Evolutionary conservation across 805 yeast genomes (phyloP).

Genomic region (Candida takata): DNA sequence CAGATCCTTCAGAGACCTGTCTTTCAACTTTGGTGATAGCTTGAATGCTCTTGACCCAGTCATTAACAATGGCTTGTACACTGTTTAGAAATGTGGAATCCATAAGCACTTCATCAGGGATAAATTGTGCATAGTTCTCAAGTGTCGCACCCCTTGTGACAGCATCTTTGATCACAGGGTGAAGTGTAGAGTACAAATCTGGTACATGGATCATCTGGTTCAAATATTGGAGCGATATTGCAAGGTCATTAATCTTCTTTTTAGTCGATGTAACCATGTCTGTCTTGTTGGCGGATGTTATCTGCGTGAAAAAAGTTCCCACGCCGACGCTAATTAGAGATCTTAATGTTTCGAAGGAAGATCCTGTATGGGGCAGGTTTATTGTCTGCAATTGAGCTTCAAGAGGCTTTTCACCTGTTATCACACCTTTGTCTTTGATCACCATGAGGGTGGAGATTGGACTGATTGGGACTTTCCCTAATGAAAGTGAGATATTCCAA

Average conservation of each 20-base stretch:
- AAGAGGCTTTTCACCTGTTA: slow-evolving; percentile 21
- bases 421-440: slow-evolving; percentile 35
- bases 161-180: slow-evolving; percentile 40
- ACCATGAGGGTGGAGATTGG: slow-evolving; percentile 29
- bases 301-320: slow-evolving; percentile 59
- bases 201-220: slow-evolving; percentile 67
- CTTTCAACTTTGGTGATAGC: slow-evolving; percentile 46
- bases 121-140: slow-evolving; percentile 19
- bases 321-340: slow-evolving; percentile 57
- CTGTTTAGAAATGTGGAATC: slow-evolving; percentile 58
- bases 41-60: slow-evolving; percentile 65
- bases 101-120: slow-evolving; percentile 31
- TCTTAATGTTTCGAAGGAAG: slow-evolving; percentile 45
- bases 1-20: slow-evolving; percentile 47
- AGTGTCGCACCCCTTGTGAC: slow-evolving; percentile 28
- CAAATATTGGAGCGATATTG: slow-evolving; percentile 57
- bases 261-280: slow-evolving; percentile 41
- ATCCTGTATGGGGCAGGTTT: slow-evolving; percentile 27
- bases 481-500: slow-evolving; percentile 12
- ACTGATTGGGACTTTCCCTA: slow-evolving; percentile 3
- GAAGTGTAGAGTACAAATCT: slow-evolving; percentile 45
- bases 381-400: slow-evolving; percentile 29
- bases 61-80: slow-evolving; percentile 62
- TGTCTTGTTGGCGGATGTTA: slow-evolving; percentile 24
- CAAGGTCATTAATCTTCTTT: slow-evolving; percentile 61